A percentile compares a stretch with the other conserved stretches of the same genome.
These are phyloP conservation scores for Naematelia encephala DNA, from an alignment of 768 basidiomycete genomes.

Conservation along the genomic window DNA sequence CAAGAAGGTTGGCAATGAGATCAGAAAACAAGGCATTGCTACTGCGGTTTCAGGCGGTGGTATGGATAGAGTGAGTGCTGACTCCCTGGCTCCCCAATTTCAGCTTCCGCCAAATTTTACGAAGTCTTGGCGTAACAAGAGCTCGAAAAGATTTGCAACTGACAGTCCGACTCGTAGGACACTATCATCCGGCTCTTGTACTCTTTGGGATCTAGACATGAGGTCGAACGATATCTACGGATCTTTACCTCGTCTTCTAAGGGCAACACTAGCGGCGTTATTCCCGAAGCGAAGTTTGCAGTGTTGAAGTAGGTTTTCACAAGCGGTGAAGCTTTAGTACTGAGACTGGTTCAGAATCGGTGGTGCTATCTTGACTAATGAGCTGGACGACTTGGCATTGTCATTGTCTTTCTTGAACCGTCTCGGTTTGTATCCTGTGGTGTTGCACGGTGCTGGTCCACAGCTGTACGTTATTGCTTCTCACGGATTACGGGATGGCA, in stretches of 20 bases:
- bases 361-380: conserved; percentile 80
- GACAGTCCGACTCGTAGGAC: conserved; percentile 61
- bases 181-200: conserved; percentile 95
- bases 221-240: conserved; percentile 95
- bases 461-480: conserved; percentile 54
- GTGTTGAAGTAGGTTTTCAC: conserved; percentile 69
- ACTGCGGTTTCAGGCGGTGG: conserved; percentile 33
- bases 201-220: conserved; percentile 93
- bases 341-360: conserved; percentile 59
- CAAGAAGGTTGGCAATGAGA: conserved; percentile 44
- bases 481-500: neutral
- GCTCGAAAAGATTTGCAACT: neutral
- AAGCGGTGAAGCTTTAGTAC: neutral
- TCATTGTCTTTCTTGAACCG: conserved; percentile 95
- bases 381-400: conserved; percentile 88
- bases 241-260: conserved; percentile 95
- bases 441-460: conserved; percentile 94
- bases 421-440: conserved; percentile 94
- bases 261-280: conserved; percentile 56
- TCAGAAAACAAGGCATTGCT: conserved; percentile 43
- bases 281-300: conserved; percentile 74
- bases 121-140: too few relatives aligned
- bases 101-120: neutral
- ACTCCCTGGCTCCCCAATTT: neutral
- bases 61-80: conserved; percentile 47